These are phyloP conservation scores for Stentor coeruleus DNA, from an alignment of 73 alveolate genomes.

Conservation along the genomic window DNA sequence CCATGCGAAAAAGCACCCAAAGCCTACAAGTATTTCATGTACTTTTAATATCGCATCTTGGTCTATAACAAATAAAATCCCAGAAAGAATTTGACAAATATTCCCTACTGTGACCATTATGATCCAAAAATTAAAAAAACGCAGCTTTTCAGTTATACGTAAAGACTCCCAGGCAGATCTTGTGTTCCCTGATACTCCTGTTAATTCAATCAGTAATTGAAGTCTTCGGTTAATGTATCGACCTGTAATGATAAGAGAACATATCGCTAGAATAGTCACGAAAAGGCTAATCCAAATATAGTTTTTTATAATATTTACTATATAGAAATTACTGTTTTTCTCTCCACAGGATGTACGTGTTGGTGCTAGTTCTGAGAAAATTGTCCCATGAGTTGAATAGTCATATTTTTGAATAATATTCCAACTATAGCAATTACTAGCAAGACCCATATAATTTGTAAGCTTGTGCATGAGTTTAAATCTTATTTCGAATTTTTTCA, in stretches of 20 bases:
- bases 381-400: neutral
- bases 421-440: neutral
- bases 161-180: slow-evolving; percentile 54
- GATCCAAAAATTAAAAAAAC: slow-evolving; percentile 72
- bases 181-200: neutral
- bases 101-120: slow-evolving; percentile 56
- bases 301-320: neutral
- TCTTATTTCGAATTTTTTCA: neutral
- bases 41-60: slow-evolving; percentile 16
- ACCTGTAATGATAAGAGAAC: slow-evolving; percentile 44
- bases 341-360: no score
- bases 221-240: slow-evolving; percentile 58
- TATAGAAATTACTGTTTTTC: neutral
- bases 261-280: slow-evolving; percentile 46
- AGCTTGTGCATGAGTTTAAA: neutral
- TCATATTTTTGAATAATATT: neutral
- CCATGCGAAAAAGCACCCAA: slow-evolving; percentile 78
- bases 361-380: neutral
- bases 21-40: slow-evolving; percentile 60
- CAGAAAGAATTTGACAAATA: slow-evolving; percentile 63
- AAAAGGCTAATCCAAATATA: slow-evolving; percentile 57
- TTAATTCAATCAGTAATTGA: slow-evolving; percentile 23
- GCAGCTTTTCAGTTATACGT: slow-evolving; percentile 40
- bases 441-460: neutral
- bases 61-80: slow-evolving; percentile 31